phyloP scores from a whole-genome alignment of 306 rosid genomes.

The Betula pendula region DNA sequence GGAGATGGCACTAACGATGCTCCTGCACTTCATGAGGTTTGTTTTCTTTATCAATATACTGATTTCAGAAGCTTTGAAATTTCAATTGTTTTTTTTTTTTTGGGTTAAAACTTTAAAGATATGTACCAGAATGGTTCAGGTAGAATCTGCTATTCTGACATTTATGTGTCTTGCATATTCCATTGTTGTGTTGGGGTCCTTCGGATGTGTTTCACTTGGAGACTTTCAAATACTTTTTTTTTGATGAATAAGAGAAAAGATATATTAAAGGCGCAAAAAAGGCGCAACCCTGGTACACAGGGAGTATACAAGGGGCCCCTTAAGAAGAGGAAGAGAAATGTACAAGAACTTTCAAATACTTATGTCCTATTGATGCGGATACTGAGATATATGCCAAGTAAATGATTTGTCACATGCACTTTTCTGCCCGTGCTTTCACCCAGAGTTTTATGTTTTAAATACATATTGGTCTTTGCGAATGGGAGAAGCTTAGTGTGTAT shows the following conservation, averaged over 20 bases:
- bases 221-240: no score
- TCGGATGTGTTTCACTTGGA: conserved; percentile 14
- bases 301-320: no score
- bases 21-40: conserved; percentile 97
- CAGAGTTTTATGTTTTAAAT: neutral
- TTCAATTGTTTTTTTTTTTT: no score
- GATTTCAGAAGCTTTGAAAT: neutral
- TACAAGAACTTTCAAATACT: no score
- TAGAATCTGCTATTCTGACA: conserved; percentile 17
- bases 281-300: no score
- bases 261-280: no score
- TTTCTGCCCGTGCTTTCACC: neutral
- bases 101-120: conserved; percentile 5
- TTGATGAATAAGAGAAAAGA: no score
- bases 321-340: no score
- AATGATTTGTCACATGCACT: neutral
- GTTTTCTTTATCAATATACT: conserved; percentile 37
- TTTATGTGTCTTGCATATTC: conserved; percentile 5
- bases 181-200: conserved; percentile 4
- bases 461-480: neutral
- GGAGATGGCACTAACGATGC: conserved; percentile 99
- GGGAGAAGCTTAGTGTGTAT: neutral
- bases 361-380: neutral
- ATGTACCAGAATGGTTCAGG: neutral
- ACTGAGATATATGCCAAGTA: neutral